phyloP scores from a whole-genome alignment of 768 basidiomycete genomes.

The Suillus ampliporus region DNA sequence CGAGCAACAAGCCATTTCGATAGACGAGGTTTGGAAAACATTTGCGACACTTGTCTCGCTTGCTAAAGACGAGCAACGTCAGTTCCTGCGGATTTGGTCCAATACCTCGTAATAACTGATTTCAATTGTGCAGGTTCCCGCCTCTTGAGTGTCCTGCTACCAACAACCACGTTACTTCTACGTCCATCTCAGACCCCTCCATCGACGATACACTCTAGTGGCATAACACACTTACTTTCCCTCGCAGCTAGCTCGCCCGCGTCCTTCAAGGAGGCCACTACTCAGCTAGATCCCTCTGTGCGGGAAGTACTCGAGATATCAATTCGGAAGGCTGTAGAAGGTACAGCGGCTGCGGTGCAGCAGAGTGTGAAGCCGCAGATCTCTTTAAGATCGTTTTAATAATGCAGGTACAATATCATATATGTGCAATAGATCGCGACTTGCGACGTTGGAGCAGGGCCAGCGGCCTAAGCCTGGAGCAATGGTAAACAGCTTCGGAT shows the following conservation, averaged over 20 bases:
- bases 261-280: slow-evolving; percentile 87
- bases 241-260: slow-evolving; percentile 74
- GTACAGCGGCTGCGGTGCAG: slow-evolving; percentile 41
- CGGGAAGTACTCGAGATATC: slow-evolving; percentile 75
- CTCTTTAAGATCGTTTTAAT: slow-evolving; percentile 72
- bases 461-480: no score
- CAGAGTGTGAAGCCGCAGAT: slow-evolving; percentile 72
- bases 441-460: no score
- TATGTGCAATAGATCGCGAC: neutral
- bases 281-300: slow-evolving; percentile 60
- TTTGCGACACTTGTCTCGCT: slow-evolving; percentile 67
- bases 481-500: no score
- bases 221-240: slow-evolving; percentile 68
- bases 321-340: slow-evolving; percentile 75
- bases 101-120: slow-evolving; percentile 17
- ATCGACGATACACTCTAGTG: slow-evolving; percentile 56
- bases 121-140: slow-evolving; percentile 56
- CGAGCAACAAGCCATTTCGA: slow-evolving; percentile 62
- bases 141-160: slow-evolving; percentile 73
- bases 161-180: slow-evolving; percentile 75
- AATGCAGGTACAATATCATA: neutral
- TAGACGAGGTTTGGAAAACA: slow-evolving; percentile 84
- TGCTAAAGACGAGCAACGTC: slow-evolving; percentile 66
- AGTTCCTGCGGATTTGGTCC: slow-evolving; percentile 32
- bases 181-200: slow-evolving; percentile 51